These are phyloP conservation scores for Kwoniella mangroviensis DNA, from an alignment of 768 basidiomycete species.

Conservation along the genomic window DNA sequence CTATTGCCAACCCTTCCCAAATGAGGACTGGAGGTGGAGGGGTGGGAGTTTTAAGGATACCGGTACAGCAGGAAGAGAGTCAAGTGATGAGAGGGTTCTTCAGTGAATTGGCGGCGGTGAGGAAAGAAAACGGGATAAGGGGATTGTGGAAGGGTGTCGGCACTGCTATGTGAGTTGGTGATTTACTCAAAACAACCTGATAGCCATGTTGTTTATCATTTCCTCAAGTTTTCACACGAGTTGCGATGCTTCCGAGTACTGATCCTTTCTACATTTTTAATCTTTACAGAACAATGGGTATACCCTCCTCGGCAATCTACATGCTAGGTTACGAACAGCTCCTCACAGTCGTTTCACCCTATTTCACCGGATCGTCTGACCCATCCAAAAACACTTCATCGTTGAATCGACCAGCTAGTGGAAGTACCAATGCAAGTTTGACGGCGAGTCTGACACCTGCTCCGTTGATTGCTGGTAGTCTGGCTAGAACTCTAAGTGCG, in stretches of 20 bases:
- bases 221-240: no score
- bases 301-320: slow-evolving; percentile 89
- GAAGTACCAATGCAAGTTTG: not conserved
- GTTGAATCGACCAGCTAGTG: slow-evolving; percentile 22
- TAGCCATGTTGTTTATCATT: no score
- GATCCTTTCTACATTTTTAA: not conserved
- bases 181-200: not conserved
- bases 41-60: slow-evolving; percentile 31
- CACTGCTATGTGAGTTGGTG: slow-evolving; percentile 74
- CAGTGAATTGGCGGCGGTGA: slow-evolving; percentile 68
- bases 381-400: slow-evolving; percentile 37
- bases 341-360: slow-evolving; percentile 42
- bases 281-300: slow-evolving; percentile 73
- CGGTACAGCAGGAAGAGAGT: slow-evolving; percentile 62
- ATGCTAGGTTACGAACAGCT: slow-evolving; percentile 96
- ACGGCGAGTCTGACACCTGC: slow-evolving; percentile 60
- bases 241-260: not conserved
- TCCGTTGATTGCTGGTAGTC: slow-evolving; percentile 80
- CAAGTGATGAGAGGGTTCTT: slow-evolving; percentile 76
- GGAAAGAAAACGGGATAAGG: slow-evolving; percentile 74
- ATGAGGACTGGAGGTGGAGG: slow-evolving; percentile 25
- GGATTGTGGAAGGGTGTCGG: slow-evolving; percentile 96
- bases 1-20: slow-evolving; percentile 15
- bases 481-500: slow-evolving; percentile 79
- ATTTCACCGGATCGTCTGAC: slow-evolving; percentile 41